Conservation (phyloP, 2,329 filamentous ascomycete genomes). For the Knoxdaviesia proteae region DNA sequence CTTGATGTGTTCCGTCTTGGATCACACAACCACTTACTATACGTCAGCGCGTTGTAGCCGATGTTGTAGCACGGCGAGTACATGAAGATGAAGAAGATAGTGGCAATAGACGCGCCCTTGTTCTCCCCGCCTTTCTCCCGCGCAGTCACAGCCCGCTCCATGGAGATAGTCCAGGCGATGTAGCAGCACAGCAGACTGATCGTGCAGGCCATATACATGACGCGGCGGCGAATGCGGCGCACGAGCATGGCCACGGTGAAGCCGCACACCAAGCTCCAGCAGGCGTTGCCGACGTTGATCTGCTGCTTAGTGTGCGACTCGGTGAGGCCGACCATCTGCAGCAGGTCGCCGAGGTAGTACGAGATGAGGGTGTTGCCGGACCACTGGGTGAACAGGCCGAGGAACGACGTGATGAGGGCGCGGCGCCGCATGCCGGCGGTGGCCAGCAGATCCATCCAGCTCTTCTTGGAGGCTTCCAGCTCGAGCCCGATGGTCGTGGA, state of each 20-base stretch:
- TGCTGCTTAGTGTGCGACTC: slow-evolving; percentile 20
- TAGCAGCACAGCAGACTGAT: slow-evolving; percentile 22
- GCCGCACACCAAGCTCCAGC: slow-evolving; percentile 23
- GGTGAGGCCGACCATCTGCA: slow-evolving; percentile 23
- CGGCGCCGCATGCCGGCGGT: slow-evolving; percentile 29
- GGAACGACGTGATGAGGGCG: slow-evolving; percentile 23
- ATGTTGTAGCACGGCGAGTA: slow-evolving; percentile 42
- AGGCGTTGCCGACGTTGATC: slow-evolving; percentile 22
- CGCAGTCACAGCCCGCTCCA: slow-evolving; percentile 16
- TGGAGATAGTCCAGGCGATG: slow-evolving; percentile 30
- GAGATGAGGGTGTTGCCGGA: slow-evolving; percentile 28
- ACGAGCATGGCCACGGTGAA: slow-evolving; percentile 19
- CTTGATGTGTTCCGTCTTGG: not conserved
- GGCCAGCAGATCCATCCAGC: slow-evolving; percentile 30
- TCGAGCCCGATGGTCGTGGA: slow-evolving; percentile 32
- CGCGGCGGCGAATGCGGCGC: slow-evolving; percentile 23
- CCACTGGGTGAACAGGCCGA: slow-evolving; percentile 33
- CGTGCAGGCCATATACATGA: slow-evolving; percentile 23
- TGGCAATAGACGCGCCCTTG: slow-evolving; percentile 14
- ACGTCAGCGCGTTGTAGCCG: slow-evolving; percentile 45
- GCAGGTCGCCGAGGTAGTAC: slow-evolving; percentile 25
- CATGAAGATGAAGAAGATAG: slow-evolving; percentile 37
- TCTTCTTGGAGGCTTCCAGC: slow-evolving; percentile 27
- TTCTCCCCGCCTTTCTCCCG: slow-evolving; percentile 10
- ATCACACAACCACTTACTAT: slow-evolving; percentile 21